phyloP scores from a whole-genome alignment of 345 rosid species.

The Cardamine occulta region DNA sequence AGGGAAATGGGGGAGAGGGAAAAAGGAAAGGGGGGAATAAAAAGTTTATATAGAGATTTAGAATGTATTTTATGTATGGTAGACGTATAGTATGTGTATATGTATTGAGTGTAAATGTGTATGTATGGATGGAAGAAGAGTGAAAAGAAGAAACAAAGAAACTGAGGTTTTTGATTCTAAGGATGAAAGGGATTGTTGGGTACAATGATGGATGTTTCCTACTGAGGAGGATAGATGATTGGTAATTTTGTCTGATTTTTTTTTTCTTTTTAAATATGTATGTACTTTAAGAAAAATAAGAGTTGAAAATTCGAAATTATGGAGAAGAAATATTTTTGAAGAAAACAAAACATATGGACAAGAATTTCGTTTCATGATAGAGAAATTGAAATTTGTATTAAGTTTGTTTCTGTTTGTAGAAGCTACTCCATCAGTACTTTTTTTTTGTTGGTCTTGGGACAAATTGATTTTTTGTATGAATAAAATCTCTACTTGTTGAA shows the following conservation, averaged over 20 bases:
- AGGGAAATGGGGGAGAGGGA: slow-evolving; percentile 41
- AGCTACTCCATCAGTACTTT: slow-evolving; percentile 27
- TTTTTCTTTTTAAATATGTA: background rate
- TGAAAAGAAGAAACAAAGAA: slow-evolving; percentile 48
- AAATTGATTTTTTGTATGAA: slow-evolving; percentile 19
- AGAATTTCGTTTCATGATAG: slow-evolving; percentile 26
- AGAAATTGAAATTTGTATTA: background rate
- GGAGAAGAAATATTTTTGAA: slow-evolving; percentile 13
- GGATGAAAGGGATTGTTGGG: slow-evolving; percentile 76
- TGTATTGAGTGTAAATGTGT: slow-evolving; percentile 2
- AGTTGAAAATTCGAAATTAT: slow-evolving; percentile 4
- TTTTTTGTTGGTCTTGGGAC: background rate
- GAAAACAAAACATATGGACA: slow-evolving; percentile 18
- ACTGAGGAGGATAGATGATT: slow-evolving; percentile 88
- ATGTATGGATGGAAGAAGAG: slow-evolving; percentile 48
- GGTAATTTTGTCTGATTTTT: slow-evolving; percentile 47
- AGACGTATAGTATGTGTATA: background rate
- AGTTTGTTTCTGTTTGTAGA: slow-evolving; percentile 27
- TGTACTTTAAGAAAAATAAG: no score
- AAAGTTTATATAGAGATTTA: slow-evolving; percentile 37
- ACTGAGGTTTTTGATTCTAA: slow-evolving; percentile 29
- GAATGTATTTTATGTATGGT: slow-evolving; percentile 1
- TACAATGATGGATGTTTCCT: slow-evolving; percentile 98
- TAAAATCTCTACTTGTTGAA: slow-evolving; percentile 13
- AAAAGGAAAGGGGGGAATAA: slow-evolving; percentile 24